These are phyloP conservation scores for Nematodospora valgi DNA, from an alignment of 805 yeast genomes.

Conservation along the genomic window DNA sequence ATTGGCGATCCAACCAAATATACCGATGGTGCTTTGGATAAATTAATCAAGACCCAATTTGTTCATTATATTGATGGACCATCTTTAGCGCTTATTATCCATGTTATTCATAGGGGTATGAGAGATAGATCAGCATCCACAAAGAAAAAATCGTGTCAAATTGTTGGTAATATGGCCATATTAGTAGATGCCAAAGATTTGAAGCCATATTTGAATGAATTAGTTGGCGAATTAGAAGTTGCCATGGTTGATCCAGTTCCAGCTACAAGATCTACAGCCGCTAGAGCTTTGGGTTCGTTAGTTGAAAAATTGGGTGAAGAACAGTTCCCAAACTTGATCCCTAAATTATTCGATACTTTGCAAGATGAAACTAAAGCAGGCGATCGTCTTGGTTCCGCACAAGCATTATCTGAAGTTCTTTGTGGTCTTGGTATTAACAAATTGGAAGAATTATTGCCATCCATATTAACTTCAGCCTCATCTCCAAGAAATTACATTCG, in stretches of 20 bases:
- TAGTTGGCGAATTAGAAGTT: constrained; percentile 78
- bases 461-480: constrained; percentile 67
- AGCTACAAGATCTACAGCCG: constrained; percentile 93
- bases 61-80: constrained; percentile 99
- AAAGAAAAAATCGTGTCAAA: constrained; percentile 92
- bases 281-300: constrained; percentile 92
- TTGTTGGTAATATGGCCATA: constrained; percentile 98
- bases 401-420: constrained; percentile 90
- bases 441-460: constrained; percentile 85
- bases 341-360: constrained; percentile 70
- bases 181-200: constrained; percentile 86
- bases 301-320: constrained; percentile 97
- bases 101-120: constrained; percentile 94
- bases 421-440: constrained; percentile 87
- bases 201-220: constrained; percentile 72
- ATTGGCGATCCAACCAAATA: constrained; percentile 93
- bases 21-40: constrained; percentile 85
- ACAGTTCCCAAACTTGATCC: constrained; percentile 86
- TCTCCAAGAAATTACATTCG: constrained; percentile 69
- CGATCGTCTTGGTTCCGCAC: constrained; percentile 95
- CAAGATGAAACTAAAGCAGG: constrained; percentile 78
- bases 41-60: constrained; percentile 83
- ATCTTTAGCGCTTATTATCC: constrained; percentile 89
- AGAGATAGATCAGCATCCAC: constrained; percentile 90
- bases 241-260: constrained; percentile 99